Conservation (phyloP, 1,139 yeast genomes). For the Protomyces arabidopsidicola region DNA sequence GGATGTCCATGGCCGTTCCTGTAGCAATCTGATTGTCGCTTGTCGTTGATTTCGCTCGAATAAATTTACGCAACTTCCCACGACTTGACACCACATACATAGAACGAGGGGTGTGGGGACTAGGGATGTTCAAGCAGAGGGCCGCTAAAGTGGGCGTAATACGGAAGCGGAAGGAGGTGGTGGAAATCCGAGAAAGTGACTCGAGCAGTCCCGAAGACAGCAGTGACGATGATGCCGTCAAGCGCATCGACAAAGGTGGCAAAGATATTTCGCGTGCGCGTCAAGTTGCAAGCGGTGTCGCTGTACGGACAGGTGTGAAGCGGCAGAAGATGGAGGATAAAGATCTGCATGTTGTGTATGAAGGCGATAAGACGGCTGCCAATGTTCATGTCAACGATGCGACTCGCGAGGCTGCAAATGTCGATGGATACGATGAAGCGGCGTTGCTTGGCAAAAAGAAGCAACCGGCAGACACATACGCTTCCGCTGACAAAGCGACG, state of each 20-base stretch:
- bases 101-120: no score
- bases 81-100: no score
- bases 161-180: background rate
- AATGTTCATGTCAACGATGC: slow-evolving; percentile 17
- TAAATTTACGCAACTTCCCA: no score
- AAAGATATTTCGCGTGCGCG: background rate
- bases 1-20: slow-evolving; percentile 9
- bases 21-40: background rate
- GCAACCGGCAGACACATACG: slow-evolving; percentile 2
- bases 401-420: slow-evolving; percentile 17
- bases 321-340: background rate
- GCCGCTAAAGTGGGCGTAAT: background rate
- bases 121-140: background rate
- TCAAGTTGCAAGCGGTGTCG: background rate
- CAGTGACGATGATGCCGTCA: background rate
- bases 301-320: background rate
- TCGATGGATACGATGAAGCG: slow-evolving; percentile 28
- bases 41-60: background rate
- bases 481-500: slow-evolving; percentile 41
- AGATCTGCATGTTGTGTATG: background rate
- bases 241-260: background rate
- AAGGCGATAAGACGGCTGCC: slow-evolving; percentile 2
- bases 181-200: background rate
- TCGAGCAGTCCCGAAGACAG: background rate
- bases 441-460: slow-evolving; percentile 16